Conservation (phyloP, 1,284 basidiomycete genomes). For the Gymnopus androsaceus region DNA sequence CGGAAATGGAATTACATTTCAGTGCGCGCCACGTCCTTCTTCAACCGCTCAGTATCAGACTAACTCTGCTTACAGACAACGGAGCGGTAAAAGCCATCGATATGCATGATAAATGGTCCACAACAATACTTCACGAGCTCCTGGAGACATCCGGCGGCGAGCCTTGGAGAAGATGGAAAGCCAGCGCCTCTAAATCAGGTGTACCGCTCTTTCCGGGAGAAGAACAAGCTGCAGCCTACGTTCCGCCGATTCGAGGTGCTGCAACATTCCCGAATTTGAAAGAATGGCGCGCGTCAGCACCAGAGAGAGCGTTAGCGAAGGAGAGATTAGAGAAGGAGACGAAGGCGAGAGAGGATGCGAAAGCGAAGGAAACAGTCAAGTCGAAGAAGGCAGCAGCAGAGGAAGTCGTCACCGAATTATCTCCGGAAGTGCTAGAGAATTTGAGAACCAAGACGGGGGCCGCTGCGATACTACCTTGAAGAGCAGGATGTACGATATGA, state of each 20-base stretch:
- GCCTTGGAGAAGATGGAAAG: constrained; percentile 60
- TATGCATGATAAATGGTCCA: constrained; percentile 68
- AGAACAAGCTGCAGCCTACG: constrained; percentile 26
- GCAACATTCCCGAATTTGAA: constrained; percentile 25
- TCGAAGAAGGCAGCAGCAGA: background rate
- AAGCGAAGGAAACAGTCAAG: constrained; percentile 3
- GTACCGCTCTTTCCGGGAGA: constrained; percentile 49
- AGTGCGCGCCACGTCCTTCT: constrained; percentile 44
- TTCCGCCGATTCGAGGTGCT: background rate
- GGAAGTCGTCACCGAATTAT: background rate
- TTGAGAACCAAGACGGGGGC: constrained; percentile 42
- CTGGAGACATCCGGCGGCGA: constrained; percentile 66
- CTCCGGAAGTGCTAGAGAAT: constrained; percentile 4
- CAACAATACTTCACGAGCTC: constrained; percentile 63
- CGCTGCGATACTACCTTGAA: constrained; percentile 51
- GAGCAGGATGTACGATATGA: no score
- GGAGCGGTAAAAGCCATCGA: constrained; percentile 52
- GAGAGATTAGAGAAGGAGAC: constrained; percentile 8
- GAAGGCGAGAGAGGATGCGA: constrained; percentile 3
- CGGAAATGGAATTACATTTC: constrained; percentile 60
- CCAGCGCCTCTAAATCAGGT: constrained; percentile 45
- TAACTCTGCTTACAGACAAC: constrained; percentile 41
- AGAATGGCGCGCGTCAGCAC: constrained; percentile 22
- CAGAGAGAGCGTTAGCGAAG: constrained; percentile 10
- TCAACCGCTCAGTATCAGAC: background rate